These are phyloP conservation scores for Metschnikowia noctiluminum DNA, from an alignment of 805 yeast species.

Conservation along the genomic window DNA sequence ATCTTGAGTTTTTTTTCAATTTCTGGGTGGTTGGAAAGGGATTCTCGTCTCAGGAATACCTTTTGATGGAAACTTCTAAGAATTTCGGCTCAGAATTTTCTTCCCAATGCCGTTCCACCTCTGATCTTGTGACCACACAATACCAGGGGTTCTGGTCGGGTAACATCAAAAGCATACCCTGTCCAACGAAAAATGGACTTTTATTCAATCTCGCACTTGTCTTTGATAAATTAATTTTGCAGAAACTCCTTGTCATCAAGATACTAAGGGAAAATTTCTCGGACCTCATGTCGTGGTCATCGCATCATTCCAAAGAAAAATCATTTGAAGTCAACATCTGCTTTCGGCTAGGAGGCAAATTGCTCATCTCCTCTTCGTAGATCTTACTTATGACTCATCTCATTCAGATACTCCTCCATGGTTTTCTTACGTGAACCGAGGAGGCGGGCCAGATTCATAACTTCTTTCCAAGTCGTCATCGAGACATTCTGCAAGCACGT, in stretches of 20 bases:
- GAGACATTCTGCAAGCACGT: no score
- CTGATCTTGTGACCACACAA: conserved; percentile 37
- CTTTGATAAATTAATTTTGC: neutral
- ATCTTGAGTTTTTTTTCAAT: neutral
- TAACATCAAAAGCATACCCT: neutral
- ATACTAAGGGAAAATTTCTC: conserved; percentile 29
- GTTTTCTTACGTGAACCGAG: conserved; percentile 46
- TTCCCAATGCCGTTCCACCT: neutral
- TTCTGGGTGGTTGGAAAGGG: neutral
- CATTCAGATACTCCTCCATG: conserved; percentile 50
- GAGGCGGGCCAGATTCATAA: conserved; percentile 26
- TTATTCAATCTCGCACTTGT: neutral
- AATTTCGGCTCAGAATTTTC: no score
- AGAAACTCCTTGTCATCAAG: no score
- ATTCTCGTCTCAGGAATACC: no score
- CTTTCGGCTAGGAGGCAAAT: conserved; percentile 21
- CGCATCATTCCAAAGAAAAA: conserved; percentile 49
- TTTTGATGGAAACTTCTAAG: no score
- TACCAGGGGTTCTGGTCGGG: conserved; percentile 12
- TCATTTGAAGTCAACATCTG: conserved; percentile 24
- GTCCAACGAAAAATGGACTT: neutral
- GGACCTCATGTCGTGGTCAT: conserved; percentile 38
- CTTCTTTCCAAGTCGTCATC: no score
- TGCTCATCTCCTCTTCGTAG: conserved; percentile 53
- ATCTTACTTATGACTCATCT: conserved; percentile 58